Base-by-base conservation (phyloP, 1,284 basidiomycete species). In the Trichosporon sp. region DNA sequence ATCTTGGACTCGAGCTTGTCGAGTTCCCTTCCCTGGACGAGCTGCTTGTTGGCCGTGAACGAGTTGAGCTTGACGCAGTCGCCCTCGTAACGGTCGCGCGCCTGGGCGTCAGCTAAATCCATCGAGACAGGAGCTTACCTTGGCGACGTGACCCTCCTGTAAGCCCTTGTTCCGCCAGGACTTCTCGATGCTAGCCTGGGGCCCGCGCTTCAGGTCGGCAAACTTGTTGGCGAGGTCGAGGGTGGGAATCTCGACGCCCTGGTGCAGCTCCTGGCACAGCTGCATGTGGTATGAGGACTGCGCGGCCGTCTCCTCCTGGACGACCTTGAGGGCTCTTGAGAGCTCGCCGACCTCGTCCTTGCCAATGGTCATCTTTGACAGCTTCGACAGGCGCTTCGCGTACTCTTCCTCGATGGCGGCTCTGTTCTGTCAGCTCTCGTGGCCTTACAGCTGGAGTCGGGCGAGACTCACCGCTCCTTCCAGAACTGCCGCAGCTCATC, bases 21-120 rank as follows among this genome's bases (percentile, higher is more conserved):
- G 34, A 96, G 86, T 73, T 98, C 96, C 74, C 90, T 90, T 38
- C 96, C 97, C 82, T 99, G 96, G 23, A 95, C 90, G 11, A 99
- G 87, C 6, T 92, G 92, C 65, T 91, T 89, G 83, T 98, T 95
- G 1, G 96, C 96, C 3, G 95, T 96, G 81, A 92, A 95, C 8
- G 93, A 91, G 81, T 98, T 98, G 86, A 98, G 95, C 72, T 91
- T 89, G 72, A 97, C 87, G 82, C 95, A 98, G 79, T 98, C 95
- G 66, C 88, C 86, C 82, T 98, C 94, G 84, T 98, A 99, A 79
- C 95, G 93, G 80, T 97, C 93, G 72, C 92, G 89, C 1, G 96
- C 92, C 83, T 87, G 76, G 27, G 18, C 65, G 65, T 62, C 51
- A 68, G 58, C n/a, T 51, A 44, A 4, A 64, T 27, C 34, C 34